Conservation (phyloP, 768 basidiomycete species). For the Rhodocollybia butyracea region DNA sequence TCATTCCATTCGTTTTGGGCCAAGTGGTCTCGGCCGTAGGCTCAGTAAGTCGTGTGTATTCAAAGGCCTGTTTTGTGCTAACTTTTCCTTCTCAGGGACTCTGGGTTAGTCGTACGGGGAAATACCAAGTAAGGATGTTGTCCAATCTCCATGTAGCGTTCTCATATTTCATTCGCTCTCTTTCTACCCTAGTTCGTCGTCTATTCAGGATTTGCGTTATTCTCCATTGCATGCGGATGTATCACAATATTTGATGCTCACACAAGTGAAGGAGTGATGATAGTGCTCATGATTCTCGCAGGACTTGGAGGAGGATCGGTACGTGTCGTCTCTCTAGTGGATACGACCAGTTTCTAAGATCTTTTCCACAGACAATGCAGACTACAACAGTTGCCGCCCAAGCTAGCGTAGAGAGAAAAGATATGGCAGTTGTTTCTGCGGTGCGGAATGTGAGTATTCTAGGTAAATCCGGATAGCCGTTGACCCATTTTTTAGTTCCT, state of each 20-base stretch:
- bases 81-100: too few species aligned
- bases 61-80: background rate
- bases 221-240: conserved; percentile 69
- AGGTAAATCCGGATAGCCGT: background rate
- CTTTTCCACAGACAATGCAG: conserved; percentile 55
- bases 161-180: too few species aligned
- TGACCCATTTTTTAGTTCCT: conserved; percentile 66
- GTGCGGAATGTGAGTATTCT: conserved; percentile 5
- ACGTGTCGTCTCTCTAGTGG: background rate
- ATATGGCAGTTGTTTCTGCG: conserved; percentile 72
- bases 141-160: too few species aligned
- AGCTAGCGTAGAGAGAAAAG: conserved; percentile 62
- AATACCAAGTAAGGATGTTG: conserved; percentile 46
- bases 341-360: too few species aligned
- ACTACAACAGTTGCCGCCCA: conserved; percentile 73
- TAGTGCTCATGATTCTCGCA: conserved; percentile 58
- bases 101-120: conserved; percentile 62
- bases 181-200: conserved; percentile 65
- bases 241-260: conserved; percentile 56
- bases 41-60: conserved; percentile 33
- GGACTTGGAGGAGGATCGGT: conserved; percentile 61
- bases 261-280: conserved; percentile 46
- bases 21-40: conserved; percentile 58
- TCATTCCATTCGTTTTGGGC: conserved; percentile 65
- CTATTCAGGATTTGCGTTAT: conserved; percentile 60